A percentile compares a stretch with the other conserved stretches of the same genome.
Conservation (phyloP, 2,329 filamentous ascomycete species). For the Colletotrichum chlorophyti region DNA sequence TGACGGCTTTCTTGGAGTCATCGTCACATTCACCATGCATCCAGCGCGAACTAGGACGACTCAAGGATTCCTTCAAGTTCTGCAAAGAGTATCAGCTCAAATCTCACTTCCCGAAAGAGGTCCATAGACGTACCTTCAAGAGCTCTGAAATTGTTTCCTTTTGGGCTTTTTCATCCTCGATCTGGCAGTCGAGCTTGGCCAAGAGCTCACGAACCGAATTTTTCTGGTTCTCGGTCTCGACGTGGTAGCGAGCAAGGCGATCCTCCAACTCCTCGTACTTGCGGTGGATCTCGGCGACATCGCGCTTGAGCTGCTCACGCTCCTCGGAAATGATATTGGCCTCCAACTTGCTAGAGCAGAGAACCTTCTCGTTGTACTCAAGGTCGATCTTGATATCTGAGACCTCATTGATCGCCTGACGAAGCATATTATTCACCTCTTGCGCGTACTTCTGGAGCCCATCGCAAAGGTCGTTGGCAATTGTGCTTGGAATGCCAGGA, state of each 20-base stretch:
- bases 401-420: conserved; percentile 28
- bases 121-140: conserved; percentile 10
- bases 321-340: conserved; percentile 23
- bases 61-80: conserved; percentile 15
- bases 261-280: conserved; percentile 30
- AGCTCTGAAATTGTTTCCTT: conserved; percentile 37
- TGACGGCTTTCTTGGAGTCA: conserved; percentile 10
- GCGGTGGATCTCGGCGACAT: conserved; percentile 34
- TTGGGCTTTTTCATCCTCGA: conserved; percentile 24
- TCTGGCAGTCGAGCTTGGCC: conserved; percentile 19
- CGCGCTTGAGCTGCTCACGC: conserved; percentile 23
- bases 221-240: conserved; percentile 27
- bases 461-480: conserved; percentile 26
- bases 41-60: conserved; percentile 17
- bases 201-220: conserved; percentile 25
- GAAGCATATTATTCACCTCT: conserved; percentile 35
- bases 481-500: conserved; percentile 28
- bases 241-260: conserved; percentile 28
- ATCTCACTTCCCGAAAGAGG: background rate
- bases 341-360: conserved; percentile 29
- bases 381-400: conserved; percentile 38
- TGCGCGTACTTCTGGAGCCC: conserved; percentile 35
- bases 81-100: background rate
- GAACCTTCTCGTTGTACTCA: conserved; percentile 39
- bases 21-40: conserved; percentile 7